Evolutionary conservation across 805 yeast species (phyloP).

Genomic region (Blastobotrys parvus): DNA sequence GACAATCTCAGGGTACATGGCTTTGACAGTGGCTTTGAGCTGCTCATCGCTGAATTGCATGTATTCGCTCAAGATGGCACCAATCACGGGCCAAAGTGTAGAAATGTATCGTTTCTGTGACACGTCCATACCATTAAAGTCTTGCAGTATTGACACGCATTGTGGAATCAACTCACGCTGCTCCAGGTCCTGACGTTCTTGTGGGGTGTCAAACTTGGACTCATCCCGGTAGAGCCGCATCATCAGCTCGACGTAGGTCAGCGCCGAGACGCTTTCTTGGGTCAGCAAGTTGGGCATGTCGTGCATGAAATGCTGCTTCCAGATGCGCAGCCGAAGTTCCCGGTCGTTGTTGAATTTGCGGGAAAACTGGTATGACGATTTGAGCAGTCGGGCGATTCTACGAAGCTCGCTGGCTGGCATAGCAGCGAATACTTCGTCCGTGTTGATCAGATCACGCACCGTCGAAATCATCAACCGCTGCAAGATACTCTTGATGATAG

Average conservation of each 20-base stretch:
- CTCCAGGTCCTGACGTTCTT: background rate
- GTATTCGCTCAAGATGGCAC: conserved; percentile 77
- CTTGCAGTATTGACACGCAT: conserved; percentile 60
- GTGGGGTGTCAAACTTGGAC: conserved; percentile 34
- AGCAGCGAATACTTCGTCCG: conserved; percentile 47
- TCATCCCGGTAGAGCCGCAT: conserved; percentile 71
- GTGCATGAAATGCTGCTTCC: conserved; percentile 88
- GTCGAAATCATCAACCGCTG: conserved; percentile 86
- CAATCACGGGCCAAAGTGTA: conserved; percentile 89
- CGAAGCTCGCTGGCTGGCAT: conserved; percentile 62
- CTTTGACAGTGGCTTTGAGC: conserved; percentile 22
- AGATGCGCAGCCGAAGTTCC: conserved; percentile 76
- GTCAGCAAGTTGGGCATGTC: conserved; percentile 83
- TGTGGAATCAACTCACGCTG: conserved; percentile 53
- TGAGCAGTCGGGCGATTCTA: conserved; percentile 50
- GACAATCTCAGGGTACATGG: conserved; percentile 24
- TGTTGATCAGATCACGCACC: conserved; percentile 68
- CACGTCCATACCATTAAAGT: conserved; percentile 60
- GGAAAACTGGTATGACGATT: conserved; percentile 72
- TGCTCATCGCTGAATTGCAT: conserved; percentile 53
- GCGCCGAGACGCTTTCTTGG: conserved; percentile 87
- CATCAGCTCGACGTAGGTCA: conserved; percentile 73
- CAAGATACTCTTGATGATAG: conserved; percentile 86
- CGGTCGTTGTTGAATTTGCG: conserved; percentile 81
- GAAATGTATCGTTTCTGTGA: conserved; percentile 67